These are phyloP conservation scores for Dactylellina leptospora DNA, from an alignment of 2,329 filamentous ascomycete species.

Conservation along the genomic window DNA sequence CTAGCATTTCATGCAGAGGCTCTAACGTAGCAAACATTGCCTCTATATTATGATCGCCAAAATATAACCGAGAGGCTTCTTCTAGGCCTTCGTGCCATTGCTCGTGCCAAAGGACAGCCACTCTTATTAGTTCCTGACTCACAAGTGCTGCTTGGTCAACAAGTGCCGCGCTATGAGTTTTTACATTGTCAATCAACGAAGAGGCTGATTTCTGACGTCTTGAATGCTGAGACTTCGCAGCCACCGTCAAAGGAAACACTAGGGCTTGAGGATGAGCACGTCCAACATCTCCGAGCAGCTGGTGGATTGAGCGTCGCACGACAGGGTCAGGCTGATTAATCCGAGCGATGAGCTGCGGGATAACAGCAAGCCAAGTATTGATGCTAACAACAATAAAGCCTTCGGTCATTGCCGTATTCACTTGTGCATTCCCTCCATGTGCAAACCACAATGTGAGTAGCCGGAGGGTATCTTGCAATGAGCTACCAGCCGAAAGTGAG, in stretches of 20 bases:
- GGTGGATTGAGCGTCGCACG: constrained; percentile 89
- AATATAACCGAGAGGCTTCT: constrained; percentile 94
- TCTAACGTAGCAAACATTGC: constrained; percentile 94
- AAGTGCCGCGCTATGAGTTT: constrained; percentile 87
- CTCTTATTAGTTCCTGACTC: constrained; percentile 94
- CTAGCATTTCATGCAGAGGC: constrained; percentile 89
- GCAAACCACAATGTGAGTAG: constrained; percentile 96
- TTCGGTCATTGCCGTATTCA: constrained; percentile 86
- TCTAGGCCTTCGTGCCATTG: constrained; percentile 98
- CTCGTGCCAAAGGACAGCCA: constrained; percentile 97
- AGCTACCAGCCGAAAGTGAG: constrained; percentile 86
- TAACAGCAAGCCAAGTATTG: constrained; percentile 98
- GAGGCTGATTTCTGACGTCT: constrained; percentile 86
- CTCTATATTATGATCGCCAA: constrained; percentile 95
- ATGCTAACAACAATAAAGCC: constrained; percentile 92
- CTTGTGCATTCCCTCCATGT: constrained; percentile 86
- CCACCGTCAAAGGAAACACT: constrained; percentile 95
- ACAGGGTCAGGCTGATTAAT: constrained; percentile 94
- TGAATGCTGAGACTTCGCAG: constrained; percentile 92
- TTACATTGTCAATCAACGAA: constrained; percentile 98
- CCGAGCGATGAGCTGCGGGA: constrained; percentile 93
- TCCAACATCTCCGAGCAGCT: constrained; percentile 89
- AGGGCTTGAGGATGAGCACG: constrained; percentile 93
- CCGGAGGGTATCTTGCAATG: constrained; percentile 91
- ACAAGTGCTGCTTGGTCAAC: constrained; percentile 96